phyloP scores from a whole-genome alignment of 2,329 filamentous ascomycete genomes.

The Talaromyces atroroseus region DNA sequence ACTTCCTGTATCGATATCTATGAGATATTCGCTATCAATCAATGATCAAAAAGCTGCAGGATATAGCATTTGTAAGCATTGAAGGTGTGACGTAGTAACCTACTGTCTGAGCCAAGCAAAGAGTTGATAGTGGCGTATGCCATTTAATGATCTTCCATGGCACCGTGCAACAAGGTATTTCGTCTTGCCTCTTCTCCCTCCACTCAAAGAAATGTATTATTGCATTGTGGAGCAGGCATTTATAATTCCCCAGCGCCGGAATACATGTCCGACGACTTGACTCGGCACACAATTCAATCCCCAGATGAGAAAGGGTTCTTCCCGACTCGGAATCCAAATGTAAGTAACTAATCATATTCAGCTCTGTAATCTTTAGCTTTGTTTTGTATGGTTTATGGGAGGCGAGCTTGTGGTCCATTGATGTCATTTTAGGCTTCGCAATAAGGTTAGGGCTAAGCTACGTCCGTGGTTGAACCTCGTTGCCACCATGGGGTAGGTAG shows the following conservation, averaged over 20 bases:
- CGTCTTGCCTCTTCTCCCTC: background rate
- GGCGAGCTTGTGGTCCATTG: background rate
- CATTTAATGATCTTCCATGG: background rate
- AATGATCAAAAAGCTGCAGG: background rate
- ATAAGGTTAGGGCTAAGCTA: background rate
- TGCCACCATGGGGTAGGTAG: background rate
- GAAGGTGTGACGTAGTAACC: background rate
- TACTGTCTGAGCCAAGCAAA: background rate
- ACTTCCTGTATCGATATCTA: slow-evolving; percentile 28
- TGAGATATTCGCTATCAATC: slow-evolving; percentile 8
- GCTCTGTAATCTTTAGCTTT: background rate
- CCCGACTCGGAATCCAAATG: background rate
- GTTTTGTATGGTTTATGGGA: background rate
- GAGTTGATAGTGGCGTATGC: background rate
- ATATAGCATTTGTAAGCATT: background rate
- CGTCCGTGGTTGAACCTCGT: background rate
- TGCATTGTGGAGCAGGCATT: background rate
- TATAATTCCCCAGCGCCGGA: background rate
- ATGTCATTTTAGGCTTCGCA: background rate
- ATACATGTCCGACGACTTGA: background rate
- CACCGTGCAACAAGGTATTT: background rate
- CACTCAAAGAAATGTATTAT: background rate
- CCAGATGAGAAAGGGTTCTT: background rate
- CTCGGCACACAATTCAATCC: background rate
- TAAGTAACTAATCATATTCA: background rate